Evolutionary conservation across 2,329 filamentous ascomycete species (phyloP).

Genomic region (Fusarium paranaense): DNA sequence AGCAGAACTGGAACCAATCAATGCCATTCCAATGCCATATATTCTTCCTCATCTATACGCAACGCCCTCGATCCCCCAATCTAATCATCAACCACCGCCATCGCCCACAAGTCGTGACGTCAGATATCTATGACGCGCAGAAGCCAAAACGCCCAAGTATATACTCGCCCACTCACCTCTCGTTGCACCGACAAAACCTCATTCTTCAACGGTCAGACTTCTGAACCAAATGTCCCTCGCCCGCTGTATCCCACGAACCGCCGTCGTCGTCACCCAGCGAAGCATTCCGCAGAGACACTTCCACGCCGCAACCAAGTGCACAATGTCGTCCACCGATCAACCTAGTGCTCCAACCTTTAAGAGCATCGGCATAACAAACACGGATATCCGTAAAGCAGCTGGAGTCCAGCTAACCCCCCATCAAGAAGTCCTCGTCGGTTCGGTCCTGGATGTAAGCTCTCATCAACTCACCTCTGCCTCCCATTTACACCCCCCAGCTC

Average conservation of each 20-base stretch:
- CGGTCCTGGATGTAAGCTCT: constrained; percentile 3
- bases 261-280: not conserved
- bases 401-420: not conserved
- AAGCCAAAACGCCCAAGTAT: not conserved
- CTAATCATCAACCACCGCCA: not conserved
- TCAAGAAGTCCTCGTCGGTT: constrained; percentile 11
- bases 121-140: constrained; percentile 10
- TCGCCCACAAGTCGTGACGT: constrained; percentile 13
- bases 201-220: not conserved
- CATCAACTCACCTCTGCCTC: not conserved
- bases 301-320: not conserved
- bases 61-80: no score
- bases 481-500: constrained; percentile 51
- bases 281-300: not conserved
- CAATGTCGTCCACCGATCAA: constrained; percentile 1
- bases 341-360: not conserved
- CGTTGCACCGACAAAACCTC: not conserved
- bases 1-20: not conserved
- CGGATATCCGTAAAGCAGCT: not conserved
- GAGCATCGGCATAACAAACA: constrained; percentile 7
- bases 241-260: not conserved
- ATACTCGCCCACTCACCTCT: not conserved
- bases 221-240: not conserved
- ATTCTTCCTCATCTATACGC: no score
- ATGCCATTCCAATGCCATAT: not conserved